Conservation (phyloP, 768 basidiomycete species). For the Mycena belliarum region DNA sequence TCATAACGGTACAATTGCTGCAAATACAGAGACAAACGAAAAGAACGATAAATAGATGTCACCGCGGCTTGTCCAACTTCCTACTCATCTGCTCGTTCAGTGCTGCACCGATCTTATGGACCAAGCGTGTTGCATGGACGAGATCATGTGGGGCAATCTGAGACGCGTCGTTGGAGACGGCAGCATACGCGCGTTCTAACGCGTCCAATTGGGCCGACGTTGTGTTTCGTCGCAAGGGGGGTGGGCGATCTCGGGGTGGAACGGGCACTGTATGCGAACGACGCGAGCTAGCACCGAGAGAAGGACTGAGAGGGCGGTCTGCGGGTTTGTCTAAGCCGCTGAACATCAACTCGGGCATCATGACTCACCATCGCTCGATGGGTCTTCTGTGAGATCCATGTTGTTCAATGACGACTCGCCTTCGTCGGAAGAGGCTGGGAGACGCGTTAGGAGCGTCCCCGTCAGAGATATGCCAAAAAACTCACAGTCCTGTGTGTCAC, state of each 20-base stretch:
- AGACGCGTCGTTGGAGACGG: constrained; percentile 40
- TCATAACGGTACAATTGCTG: constrained; percentile 10
- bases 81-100: constrained; percentile 48
- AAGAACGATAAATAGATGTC: not conserved
- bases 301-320: not conserved
- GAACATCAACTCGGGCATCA: not conserved
- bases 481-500: constrained; percentile 6
- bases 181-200: constrained; percentile 44
- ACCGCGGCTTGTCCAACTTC: constrained; percentile 27
- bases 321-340: not conserved
- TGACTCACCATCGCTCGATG: not conserved
- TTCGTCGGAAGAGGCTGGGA: not conserved
- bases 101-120: constrained; percentile 46
- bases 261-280: constrained; percentile 15
- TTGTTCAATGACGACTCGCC: not conserved
- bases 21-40: constrained; percentile 4
- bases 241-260: constrained; percentile 7
- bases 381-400: not conserved
- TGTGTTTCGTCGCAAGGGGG: constrained; percentile 36
- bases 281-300: not conserved
- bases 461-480: not conserved
- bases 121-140: constrained; percentile 44
- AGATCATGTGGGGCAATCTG: constrained; percentile 54
- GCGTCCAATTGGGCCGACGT: constrained; percentile 46
- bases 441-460: not conserved